A percentile compares a stretch with the other conserved stretches of the same genome.
These are phyloP conservation scores for Torulaspora globosa DNA, from an alignment of 1,139 yeast species.

Conservation along the genomic window DNA sequence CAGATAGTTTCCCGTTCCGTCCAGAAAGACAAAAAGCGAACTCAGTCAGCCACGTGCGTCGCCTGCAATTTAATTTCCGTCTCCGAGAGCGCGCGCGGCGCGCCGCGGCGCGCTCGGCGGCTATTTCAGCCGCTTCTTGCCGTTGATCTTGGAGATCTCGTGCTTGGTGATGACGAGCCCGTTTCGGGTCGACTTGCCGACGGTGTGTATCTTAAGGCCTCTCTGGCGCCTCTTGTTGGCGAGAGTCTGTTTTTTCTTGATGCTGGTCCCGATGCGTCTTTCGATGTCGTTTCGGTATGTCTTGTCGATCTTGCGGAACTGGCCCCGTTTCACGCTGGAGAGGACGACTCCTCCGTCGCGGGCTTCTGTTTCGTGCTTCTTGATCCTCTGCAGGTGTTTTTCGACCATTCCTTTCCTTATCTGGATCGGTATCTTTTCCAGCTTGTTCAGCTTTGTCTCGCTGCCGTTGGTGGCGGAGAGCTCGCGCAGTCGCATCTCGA, in stretches of 20 bases:
- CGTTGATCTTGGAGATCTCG: constrained; percentile 47
- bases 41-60: too few species aligned
- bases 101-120: not conserved
- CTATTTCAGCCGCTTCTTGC: not conserved
- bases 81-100: too few species aligned
- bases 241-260: constrained; percentile 32
- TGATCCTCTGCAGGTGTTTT: constrained; percentile 50
- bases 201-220: constrained; percentile 71
- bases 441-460: constrained; percentile 37
- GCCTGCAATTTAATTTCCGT: too few species aligned
- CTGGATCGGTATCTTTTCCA: constrained; percentile 83
- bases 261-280: constrained; percentile 54
- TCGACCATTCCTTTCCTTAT: constrained; percentile 79
- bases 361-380: constrained; percentile 69
- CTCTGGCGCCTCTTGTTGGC: constrained; percentile 52
- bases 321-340: constrained; percentile 60
- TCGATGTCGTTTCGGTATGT: constrained; percentile 43
- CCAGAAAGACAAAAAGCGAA: too few species aligned
- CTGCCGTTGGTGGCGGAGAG: constrained; percentile 51
- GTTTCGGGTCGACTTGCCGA: constrained; percentile 76
- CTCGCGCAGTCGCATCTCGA: constrained; percentile 61
- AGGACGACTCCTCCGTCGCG: constrained; percentile 83
- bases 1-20: too few species aligned
- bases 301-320: constrained; percentile 55
- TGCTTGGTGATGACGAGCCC: constrained; percentile 71